Conservation (phyloP, 169 alveolate genomes). For the Plasmodium berghei region DNA sequence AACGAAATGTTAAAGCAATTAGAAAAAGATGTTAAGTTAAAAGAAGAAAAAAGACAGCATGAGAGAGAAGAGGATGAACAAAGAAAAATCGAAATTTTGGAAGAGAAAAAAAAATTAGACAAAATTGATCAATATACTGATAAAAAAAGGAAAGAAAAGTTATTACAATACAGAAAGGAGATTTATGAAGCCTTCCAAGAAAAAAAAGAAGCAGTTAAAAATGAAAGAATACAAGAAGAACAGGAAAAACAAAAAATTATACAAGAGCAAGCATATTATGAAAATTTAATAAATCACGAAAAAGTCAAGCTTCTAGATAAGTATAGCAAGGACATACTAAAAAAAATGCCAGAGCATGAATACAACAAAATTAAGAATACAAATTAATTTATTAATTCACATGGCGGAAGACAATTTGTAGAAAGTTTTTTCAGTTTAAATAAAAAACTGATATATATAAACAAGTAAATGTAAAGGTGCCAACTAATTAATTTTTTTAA, state of each 20-base stretch:
- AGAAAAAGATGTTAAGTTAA: conserved; percentile 40
- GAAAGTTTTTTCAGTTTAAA: too few relatives aligned
- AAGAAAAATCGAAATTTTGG: conserved; percentile 59
- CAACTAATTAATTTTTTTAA: too few relatives aligned
- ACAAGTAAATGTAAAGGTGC: too few relatives aligned
- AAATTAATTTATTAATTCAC: conserved; percentile 26
- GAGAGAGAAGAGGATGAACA: conserved; percentile 73
- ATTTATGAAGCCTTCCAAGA: conserved; percentile 65
- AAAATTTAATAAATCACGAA: conserved; percentile 48
- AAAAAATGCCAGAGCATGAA: conserved; percentile 46
- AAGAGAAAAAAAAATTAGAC: conserved; percentile 72
- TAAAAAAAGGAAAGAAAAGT: conserved; percentile 63
- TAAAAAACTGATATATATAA: too few relatives aligned
- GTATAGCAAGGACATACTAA: conserved; percentile 45
- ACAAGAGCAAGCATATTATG: conserved; percentile 62
- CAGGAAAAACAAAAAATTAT: conserved; percentile 44
- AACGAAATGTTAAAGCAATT: conserved; percentile 70
- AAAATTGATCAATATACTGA: conserved; percentile 73
- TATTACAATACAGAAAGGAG: conserved; percentile 68
- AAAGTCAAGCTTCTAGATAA: conserved; percentile 46
- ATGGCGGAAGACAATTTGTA: background rate
- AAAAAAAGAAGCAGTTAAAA: conserved; percentile 56
- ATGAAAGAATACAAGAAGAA: conserved; percentile 63
- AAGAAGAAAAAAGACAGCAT: conserved; percentile 47
- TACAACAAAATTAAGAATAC: conserved; percentile 32